Base-by-base conservation (phyloP, 1,139 yeast genomes). In the Nakaseomyces sp. region DNA sequence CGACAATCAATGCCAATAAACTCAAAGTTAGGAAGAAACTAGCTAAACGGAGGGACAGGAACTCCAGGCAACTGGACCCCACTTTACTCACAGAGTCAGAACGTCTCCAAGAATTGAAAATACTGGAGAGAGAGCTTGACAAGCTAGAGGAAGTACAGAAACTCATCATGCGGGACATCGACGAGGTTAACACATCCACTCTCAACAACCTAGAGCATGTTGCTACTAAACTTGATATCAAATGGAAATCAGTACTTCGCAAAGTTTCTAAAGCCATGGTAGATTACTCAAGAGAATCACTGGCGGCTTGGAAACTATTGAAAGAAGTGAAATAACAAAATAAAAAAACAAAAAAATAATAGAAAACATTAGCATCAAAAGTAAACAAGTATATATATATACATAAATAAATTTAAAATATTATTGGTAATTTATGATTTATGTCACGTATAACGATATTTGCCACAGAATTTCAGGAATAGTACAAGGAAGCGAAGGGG, bases 61-160 rank as follows among this genome's bases (percentile, higher is more conserved):
- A 20, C 18, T 20, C 38, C 5, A 18, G 28, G 7, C 50, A 50
- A 30, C 32, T 53, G n/a, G 63, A 56, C 37, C 64, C 63, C 2
- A 61, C 58, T 42, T 49, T 58, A 17, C 47, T 61, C 17, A 55
- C 58, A 3, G 66, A 64, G 40, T 45, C 50, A 2, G 68, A 67
- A 44, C 51, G 71, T 29, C 51, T 53, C 10, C 49, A 53, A 30
- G 67, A 65, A 41, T 52, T 61, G 29, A 52, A 49, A 8, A 56
- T 53, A 35, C 43, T 66, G 4, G 54, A 56, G 30, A 55, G 50
- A 26, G 71, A 67, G 46, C 43, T 67, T n/a, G 57, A 49, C 0
- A 67, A 65, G 45, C 45, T 67, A 26, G 59, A 62, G 15, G 70
- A 66, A 33, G 67, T 70, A 45, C 60, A 60, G 35, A 53, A 53